Evolutionary conservation across 306 rosid species (phyloP).

Genomic region (Mimosa pudica): DNA sequence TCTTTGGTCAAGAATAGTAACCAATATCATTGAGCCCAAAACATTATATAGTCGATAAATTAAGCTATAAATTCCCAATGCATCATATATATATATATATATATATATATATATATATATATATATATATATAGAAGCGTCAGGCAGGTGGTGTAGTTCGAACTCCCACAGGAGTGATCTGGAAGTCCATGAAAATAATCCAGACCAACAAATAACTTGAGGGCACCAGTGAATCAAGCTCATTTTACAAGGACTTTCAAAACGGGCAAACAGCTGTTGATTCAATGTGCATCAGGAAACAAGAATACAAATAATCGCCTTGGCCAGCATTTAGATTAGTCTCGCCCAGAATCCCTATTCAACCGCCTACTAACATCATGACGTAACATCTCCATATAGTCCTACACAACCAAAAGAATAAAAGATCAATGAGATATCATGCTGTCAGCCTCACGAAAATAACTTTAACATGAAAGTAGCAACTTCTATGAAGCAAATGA

Average conservation of each 20-base stretch:
- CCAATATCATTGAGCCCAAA: slow-evolving; percentile 14
- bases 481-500: slow-evolving; percentile 10
- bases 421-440: neutral
- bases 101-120: neutral
- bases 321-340: slow-evolving; percentile 35
- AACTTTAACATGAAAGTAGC: slow-evolving; percentile 15
- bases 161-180: slow-evolving; percentile 26
- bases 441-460: neutral
- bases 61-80: slow-evolving; percentile 28
- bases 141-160: slow-evolving; percentile 12
- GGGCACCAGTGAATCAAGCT: slow-evolving; percentile 25
- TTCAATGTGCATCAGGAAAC: slow-evolving; percentile 14
- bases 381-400: slow-evolving; percentile 68
- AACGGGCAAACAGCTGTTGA: slow-evolving; percentile 26
- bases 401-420: slow-evolving; percentile 50
- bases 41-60: neutral
- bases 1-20: too few relatives aligned
- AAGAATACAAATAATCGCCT: slow-evolving; percentile 26
- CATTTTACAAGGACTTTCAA: slow-evolving; percentile 27
- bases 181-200: slow-evolving; percentile 38
- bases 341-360: slow-evolving; percentile 45
- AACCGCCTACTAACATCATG: slow-evolving; percentile 52
- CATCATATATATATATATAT: neutral
- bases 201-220: slow-evolving; percentile 27
- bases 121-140: neutral